A percentile compares a stretch with the other conserved stretches of the same genome.
Conservation (phyloP, 202 grass and related monocot species). For the Brachypodium distachyon region DNA sequence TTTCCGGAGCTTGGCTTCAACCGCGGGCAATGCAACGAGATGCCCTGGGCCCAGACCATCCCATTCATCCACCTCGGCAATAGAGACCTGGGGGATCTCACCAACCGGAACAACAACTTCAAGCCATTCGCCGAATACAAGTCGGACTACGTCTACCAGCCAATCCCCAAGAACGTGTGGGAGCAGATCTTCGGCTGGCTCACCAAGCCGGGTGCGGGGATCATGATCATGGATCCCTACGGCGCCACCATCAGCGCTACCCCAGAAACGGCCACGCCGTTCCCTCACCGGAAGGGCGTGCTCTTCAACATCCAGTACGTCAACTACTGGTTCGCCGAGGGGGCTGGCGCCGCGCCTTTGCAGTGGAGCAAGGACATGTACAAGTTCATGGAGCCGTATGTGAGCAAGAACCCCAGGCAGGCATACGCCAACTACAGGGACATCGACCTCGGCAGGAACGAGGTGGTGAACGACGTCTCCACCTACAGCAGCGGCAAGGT, state of each 20-base stretch:
- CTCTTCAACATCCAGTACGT: constrained; percentile 52
- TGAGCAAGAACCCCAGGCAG: constrained; percentile 43
- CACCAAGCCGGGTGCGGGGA: neutral
- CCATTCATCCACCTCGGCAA: constrained; percentile 36
- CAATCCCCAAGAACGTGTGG: constrained; percentile 27
- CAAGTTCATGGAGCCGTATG: constrained; percentile 42
- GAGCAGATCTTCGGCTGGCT: constrained; percentile 39
- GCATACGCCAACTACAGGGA: constrained; percentile 57
- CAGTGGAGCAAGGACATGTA: constrained; percentile 31
- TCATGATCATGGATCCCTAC: constrained; percentile 43
- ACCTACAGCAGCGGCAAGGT: constrained; percentile 25
- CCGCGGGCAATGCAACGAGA: constrained; percentile 43
- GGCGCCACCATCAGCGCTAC: constrained; percentile 24
- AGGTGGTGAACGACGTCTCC: neutral
- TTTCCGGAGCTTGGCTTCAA: constrained; percentile 58
- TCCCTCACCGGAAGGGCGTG: constrained; percentile 37
- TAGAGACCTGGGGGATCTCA: constrained; percentile 14
- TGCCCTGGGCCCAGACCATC: constrained; percentile 56
- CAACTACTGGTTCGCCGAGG: neutral
- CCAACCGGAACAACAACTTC: constrained; percentile 39
- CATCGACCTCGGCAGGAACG: constrained; percentile 39
- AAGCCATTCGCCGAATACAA: constrained; percentile 47
- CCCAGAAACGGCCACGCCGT: constrained; percentile 21
- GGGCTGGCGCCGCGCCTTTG: neutral
- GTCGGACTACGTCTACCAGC: constrained; percentile 51